Evolutionary conservation across 805 yeast species (phyloP).

Genomic region (Candida germanica): DNA sequence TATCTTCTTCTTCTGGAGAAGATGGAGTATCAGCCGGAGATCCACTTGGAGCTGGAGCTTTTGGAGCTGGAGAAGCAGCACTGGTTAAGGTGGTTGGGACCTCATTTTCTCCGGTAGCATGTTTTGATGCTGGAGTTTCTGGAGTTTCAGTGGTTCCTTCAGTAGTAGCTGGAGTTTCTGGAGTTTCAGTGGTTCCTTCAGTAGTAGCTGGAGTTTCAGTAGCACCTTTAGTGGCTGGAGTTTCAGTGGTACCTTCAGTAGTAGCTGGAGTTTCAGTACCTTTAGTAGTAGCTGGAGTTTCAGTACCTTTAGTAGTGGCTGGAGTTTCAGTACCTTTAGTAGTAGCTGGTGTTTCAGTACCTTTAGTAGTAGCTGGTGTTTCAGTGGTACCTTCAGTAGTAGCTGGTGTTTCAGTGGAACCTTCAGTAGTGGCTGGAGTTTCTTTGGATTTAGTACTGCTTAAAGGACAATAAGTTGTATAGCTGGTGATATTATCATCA

Average conservation of each 20-base stretch:
- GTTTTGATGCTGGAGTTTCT: conserved; percentile 11
- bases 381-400: conserved; percentile 5
- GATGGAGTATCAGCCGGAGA: neutral
- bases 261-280: conserved; percentile 1
- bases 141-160: conserved; percentile 1
- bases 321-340: conserved; percentile 1
- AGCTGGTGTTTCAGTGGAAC: conserved; percentile 2
- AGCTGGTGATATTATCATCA: conserved; percentile 17
- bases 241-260: conserved; percentile 3
- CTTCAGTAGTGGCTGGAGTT: conserved; percentile 1
- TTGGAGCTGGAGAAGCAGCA: conserved; percentile 1
- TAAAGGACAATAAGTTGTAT: conserved; percentile 25
- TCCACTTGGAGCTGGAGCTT: neutral
- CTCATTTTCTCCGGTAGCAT: too few species aligned
- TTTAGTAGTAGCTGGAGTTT: conserved; percentile 2
- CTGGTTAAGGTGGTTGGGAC: conserved; percentile 3
- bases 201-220: neutral
- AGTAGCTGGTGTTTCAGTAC: conserved; percentile 2
- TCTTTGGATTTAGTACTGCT: conserved; percentile 2
- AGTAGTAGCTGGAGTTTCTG: conserved; percentile 1
- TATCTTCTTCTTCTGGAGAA: conserved; percentile 7
- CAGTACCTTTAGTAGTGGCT: neutral
- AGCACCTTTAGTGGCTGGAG: neutral
- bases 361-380: conserved; percentile 3
- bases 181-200: conserved; percentile 2